Base-by-base conservation (phyloP, 1,139 yeast species). In the Yamadazyma friedrichii region DNA sequence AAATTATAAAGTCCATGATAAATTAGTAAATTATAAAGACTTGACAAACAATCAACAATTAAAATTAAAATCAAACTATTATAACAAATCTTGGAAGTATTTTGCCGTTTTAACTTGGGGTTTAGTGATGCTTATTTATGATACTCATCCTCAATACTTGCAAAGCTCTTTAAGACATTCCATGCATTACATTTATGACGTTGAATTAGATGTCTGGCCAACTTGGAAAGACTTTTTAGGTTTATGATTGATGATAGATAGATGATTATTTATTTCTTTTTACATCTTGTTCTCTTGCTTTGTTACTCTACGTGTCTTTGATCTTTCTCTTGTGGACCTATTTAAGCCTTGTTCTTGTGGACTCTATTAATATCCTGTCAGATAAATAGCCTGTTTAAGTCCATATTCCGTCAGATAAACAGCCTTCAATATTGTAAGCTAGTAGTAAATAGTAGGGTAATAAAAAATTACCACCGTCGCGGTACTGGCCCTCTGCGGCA, bases 91-190 rank as follows among this genome's bases (percentile, higher is more conserved):
- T 4, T 85, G 91, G 91, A 71, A 79, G 36, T 60, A 76, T 41
- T 79, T 82, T 56, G 84, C 91, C 1, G 78, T 84, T n/a, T 47
- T 80, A 6, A 71, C 82, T 9, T 86, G 95, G 95, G 94, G 83
- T 0, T 59, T 78, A 38, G 88, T 85, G 38, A 84, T 86, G 93
- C 71, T 77, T 52, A 69, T 86, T 41, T 85, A 83, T 61, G 76
- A 83, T 46, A 67, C 68, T 46, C 84, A 84, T 48, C 84, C 86
- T 6, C 74, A 73, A 39, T 75, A 76, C 52, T 67, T 86, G 42
- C 93, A 85, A 55, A 72, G 77, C 43, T 78, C 88, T 4, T 67
- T 86, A 70, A 73, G 84, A 51, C 81, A 79, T 49, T 78, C 87
- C 41, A 81, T 86, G 88, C 79, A 81, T 39, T 84, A 80, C 54